Evolutionary conservation across 2,329 filamentous ascomycete species (phyloP), one percentile per base, ranked within the genome.

Genomic region (Penicillium brevicompactum): DNA sequence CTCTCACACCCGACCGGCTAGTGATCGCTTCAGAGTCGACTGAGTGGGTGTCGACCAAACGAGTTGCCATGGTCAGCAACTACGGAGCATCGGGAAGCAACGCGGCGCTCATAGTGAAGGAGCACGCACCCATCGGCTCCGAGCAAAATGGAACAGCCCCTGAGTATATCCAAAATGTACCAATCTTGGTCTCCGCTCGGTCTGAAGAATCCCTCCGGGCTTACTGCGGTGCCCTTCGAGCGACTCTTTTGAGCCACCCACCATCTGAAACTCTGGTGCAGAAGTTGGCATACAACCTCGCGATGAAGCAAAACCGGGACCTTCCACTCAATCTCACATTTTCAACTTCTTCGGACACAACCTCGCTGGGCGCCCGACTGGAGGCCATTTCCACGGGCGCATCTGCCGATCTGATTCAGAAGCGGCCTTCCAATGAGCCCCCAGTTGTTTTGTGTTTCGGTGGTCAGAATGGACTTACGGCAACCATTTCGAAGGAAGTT

Each of bases 391-490:
- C 18, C 22, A 24, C 42, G 22, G 40, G 34, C 24, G 44, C 24
- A 21, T 46, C 34, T 34, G 16, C 49, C 24, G 21, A 34, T 43
- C 7, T 37, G 2, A 9, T 42, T 7, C 22, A 40, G n/a, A 44
- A 27, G 21, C 38, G 27, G 14, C 24, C 27, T 22, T 43, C 42
- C 22, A 44, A 14, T 11, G 42, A 44, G 18, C 42, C 42, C 5
- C 53, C 63, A 10, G 56, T 76, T 1, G 60, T 78, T 1, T 51
- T 79, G 1, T 66, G 62, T 18, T 76, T 78, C 43, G 74, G 73
- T 3, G 76, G 76, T 2, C 77, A 79, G 49, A 67, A 63, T 31
- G 58, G 60, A 14, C 53, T 58, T 3, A 48, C 74, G 2, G 75
- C 70, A 41, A 53, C 21, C 13, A 44, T 44, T 44, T 44, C 42